Evolutionary conservation across 345 rosid genomes (phyloP), one percentile per base, ranked within the genome.

Genomic region (Brassica incana): DNA sequence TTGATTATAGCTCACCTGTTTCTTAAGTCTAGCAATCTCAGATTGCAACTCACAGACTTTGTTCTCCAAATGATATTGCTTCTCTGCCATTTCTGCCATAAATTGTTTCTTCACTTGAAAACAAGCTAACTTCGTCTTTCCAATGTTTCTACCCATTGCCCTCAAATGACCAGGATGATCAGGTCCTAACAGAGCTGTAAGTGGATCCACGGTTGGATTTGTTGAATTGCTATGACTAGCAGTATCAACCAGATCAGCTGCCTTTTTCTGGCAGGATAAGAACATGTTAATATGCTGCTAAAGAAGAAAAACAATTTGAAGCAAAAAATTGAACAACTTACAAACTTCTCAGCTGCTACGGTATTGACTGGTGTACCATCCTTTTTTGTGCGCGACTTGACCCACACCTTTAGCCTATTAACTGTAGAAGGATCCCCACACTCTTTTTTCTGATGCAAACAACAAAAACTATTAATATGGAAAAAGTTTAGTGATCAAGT

Each of bases 91-190:
- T 2, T 60, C 38, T 12, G 7, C 14, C 6, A 72, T 38, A 38
- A 5, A 23, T 2, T 60, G 25, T 14, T 40, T 5, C 9, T 62
- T 61, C 2, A 62, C 43, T 61, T 73, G 36, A 40, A 73, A 62
- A 61, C 76, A 61, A 2, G 68, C 35, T 20, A 67, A 10, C 3
- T 67, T 43, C 0, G 58, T 40, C 58, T 8, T 38, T 5, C n/a
- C 11, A 1, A 67, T 67, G 71, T 7, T 18, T 67, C 71, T 67
- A 3, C 56, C 71, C 54, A 67, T 67, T 9, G 54, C 71, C 32
- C 71, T 40, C 71, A 38, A 2, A 0, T 30, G 30, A 4, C 71
- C n/a, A 36, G 70, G 70, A 16, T 66, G 9, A 66, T 66, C 29
- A 38, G 70, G 52, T 15, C 71, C 71, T 18, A 67, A 40, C 0